These are phyloP conservation scores for Geotrichum phurueaensis DNA, from an alignment of 1,139 yeast genomes.

Conservation along the genomic window DNA sequence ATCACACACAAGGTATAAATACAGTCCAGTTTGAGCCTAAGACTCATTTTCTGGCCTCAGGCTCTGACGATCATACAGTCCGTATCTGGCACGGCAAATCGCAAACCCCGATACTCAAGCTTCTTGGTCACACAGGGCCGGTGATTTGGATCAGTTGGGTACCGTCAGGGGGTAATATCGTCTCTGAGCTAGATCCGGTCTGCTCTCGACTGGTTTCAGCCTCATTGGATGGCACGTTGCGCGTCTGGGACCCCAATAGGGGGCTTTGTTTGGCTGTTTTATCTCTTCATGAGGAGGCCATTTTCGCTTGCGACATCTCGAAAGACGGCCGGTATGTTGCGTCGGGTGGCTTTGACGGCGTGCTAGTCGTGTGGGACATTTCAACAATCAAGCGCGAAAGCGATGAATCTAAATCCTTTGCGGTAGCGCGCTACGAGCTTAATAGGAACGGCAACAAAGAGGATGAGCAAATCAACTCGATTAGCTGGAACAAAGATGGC, in stretches of 20 bases:
- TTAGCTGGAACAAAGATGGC: conserved; percentile 28
- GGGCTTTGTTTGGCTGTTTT: conserved; percentile 41
- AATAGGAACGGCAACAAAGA: not conserved
- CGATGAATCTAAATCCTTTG: conserved; percentile 4
- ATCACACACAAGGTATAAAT: conserved; percentile 63
- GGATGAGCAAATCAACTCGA: conserved; percentile 20
- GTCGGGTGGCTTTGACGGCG: conserved; percentile 59
- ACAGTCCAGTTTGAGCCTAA: conserved; percentile 48
- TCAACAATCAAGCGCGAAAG: conserved; percentile 5
- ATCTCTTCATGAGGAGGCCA: conserved; percentile 45
- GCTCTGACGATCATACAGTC: conserved; percentile 68
- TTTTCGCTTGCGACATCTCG: conserved; percentile 50
- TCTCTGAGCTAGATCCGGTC: conserved; percentile 17
- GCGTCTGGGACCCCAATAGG: conserved; percentile 57
- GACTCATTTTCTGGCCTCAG: conserved; percentile 56
- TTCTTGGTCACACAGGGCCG: conserved; percentile 31
- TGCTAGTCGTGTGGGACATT: conserved; percentile 50
- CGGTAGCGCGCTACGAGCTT: conserved; percentile 17
- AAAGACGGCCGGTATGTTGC: conserved; percentile 48
- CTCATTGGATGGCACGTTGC: conserved; percentile 66
- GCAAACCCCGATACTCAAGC: conserved; percentile 26
- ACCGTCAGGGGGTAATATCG: conserved; percentile 15
- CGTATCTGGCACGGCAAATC: conserved; percentile 56
- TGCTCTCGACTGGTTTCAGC: conserved; percentile 37
- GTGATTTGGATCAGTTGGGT: conserved; percentile 32